Base-by-base conservation (phyloP, 352 stramenopile species). In the Globisporangium nunn region DNA sequence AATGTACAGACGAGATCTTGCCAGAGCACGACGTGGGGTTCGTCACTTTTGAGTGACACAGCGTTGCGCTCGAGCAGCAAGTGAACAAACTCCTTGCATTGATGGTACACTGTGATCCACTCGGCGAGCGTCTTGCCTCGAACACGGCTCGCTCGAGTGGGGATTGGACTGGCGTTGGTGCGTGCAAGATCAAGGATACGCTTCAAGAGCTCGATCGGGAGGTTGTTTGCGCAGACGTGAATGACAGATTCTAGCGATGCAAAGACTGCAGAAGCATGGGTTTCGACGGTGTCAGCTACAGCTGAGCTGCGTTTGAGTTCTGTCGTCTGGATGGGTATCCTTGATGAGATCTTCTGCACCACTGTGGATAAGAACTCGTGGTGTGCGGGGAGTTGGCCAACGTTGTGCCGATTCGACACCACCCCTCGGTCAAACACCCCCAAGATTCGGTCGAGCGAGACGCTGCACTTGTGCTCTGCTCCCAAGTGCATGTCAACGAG, bases 371-470 rank as follows among this genome's bases (percentile, higher is more conserved):
- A 11, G 33, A 60, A 56, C 7, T 44, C 39, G 7, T n/a, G 37
- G 6, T 54, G 44, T 1, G 1, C 6, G 2, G 40, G 28, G 35
- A 10, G 12, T 23, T 37, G 43, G 1, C 58, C 12, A 30, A n/a
- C 4, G 37, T 11, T 10, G 12, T 60, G 59, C 8, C 59, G 59
- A 46, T 41, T 59, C 15, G 8, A 3, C 3, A 49, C 2, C 44
- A 18, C 44, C 37, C 30, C 58, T 59, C 56, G 5, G 28, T 52
- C 43, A 18, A 64, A n/a, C 41, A 43, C 11, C 47, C 31, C 28
- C 23, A 79, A 65, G n/a, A 76, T 29, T 8, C 12, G 62, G 31
- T 71, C 59, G 18, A 76, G 47, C 4, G 71, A 64, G 18, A 48
- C 10, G 14, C 8, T 17, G 37, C 37, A 17, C 11, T 10, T 33